A percentile compares a stretch with the other conserved stretches of the same genome.
These are phyloP conservation scores for Vitis vinifera DNA, from an alignment of 164 flowering plant species.

Conservation along the genomic window DNA sequence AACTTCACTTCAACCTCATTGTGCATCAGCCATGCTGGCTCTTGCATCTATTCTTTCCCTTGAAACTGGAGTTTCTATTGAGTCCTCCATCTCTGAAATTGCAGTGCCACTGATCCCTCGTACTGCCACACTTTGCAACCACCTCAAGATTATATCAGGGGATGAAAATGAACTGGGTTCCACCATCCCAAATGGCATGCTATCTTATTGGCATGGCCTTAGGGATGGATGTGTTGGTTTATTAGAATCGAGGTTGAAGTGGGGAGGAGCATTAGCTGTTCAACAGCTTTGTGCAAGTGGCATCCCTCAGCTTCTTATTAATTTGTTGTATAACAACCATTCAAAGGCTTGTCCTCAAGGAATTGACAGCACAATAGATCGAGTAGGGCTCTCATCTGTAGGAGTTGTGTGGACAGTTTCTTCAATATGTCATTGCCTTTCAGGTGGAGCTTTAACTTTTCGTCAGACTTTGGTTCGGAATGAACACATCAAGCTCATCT, in stretches of 20 bases:
- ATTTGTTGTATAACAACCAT: slow-evolving; percentile 43
- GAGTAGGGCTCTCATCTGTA: slow-evolving; percentile 68
- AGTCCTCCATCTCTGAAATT: slow-evolving; percentile 60
- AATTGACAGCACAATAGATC: slow-evolving; percentile 32
- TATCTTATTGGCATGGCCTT: slow-evolving; percentile 84
- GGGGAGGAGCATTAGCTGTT: slow-evolving; percentile 87
- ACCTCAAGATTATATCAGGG: slow-evolving; percentile 41
- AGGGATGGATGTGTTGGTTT: slow-evolving; percentile 91
- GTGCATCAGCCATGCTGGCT: slow-evolving; percentile 89
- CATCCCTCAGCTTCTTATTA: slow-evolving; percentile 66
- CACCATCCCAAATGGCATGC: slow-evolving; percentile 30
- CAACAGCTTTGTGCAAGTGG: slow-evolving; percentile 88
- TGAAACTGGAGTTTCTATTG: slow-evolving; percentile 55
- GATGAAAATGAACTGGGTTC: slow-evolving; percentile 33
- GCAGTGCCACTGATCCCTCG: slow-evolving; percentile 89
- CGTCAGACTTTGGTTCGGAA: slow-evolving; percentile 67
- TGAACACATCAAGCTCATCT: slow-evolving; percentile 62
- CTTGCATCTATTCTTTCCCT: slow-evolving; percentile 83
- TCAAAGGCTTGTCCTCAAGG: slow-evolving; percentile 27
- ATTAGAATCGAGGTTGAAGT: slow-evolving; percentile 69
- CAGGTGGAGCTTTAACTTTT: slow-evolving; percentile 70
- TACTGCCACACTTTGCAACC: slow-evolving; percentile 63
- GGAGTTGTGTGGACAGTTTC: slow-evolving; percentile 91
- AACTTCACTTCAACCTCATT: slow-evolving; percentile 52
- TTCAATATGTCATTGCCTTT: slow-evolving; percentile 73